Evolutionary conservation across 257 asterid genomes (phyloP).

Genomic region (Rhazya stricta): DNA sequence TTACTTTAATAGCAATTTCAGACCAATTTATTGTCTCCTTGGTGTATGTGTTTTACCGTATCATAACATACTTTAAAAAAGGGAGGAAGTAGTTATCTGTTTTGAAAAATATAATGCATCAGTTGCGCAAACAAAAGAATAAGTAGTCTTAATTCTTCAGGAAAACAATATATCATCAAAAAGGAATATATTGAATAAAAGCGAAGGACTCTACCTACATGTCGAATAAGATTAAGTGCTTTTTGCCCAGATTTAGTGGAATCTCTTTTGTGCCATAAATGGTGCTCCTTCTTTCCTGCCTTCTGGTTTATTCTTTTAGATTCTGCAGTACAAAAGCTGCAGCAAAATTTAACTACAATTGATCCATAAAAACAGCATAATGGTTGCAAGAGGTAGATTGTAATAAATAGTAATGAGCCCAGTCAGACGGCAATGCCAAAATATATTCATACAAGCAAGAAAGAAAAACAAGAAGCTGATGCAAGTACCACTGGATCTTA

Average conservation of each 20-base stretch:
- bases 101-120: background rate
- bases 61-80: no score
- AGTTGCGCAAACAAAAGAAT: background rate
- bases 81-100: background rate
- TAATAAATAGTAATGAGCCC: background rate
- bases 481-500: background rate
- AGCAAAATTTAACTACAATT: background rate
- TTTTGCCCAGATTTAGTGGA: slow-evolving; percentile 79
- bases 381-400: background rate
- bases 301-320: slow-evolving; percentile 36
- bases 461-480: background rate
- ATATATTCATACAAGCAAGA: slow-evolving; percentile 11
- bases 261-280: slow-evolving; percentile 77
- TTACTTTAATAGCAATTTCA: no score
- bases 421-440: background rate
- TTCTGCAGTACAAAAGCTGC: slow-evolving; percentile 14
- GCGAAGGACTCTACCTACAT: slow-evolving; percentile 39
- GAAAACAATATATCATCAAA: background rate
- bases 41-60: no score
- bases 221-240: slow-evolving; percentile 61
- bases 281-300: slow-evolving; percentile 67
- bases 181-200: background rate
- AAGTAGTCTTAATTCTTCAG: background rate
- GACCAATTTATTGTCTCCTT: no score
- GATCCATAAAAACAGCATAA: background rate